Percentiles rank a stretch among this genome's conserved stretches.
phyloP scores from a whole-genome alignment of 2,329 filamentous ascomycete species.

The Fusarium temperatum region DNA sequence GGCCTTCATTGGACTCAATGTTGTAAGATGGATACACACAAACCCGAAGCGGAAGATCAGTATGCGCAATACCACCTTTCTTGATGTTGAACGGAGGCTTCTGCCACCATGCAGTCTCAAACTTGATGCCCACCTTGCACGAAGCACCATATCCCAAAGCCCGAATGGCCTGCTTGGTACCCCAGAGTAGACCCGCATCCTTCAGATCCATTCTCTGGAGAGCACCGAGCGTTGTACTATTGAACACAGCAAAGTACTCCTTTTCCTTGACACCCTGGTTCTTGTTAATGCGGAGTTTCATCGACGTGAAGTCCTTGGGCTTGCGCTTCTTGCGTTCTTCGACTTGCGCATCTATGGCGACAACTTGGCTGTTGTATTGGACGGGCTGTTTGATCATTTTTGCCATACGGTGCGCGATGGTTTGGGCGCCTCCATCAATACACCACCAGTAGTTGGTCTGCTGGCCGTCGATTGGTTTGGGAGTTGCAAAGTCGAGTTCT shows the following conservation, averaged over 20 bases:
- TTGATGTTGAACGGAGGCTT: slow-evolving; percentile 4
- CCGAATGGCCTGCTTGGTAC: slow-evolving; percentile 44
- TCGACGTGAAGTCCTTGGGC: background rate
- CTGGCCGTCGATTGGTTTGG: background rate
- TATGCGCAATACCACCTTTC: slow-evolving; percentile 11
- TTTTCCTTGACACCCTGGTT: background rate
- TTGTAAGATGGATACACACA: slow-evolving; percentile 48
- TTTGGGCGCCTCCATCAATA: slow-evolving; percentile 26
- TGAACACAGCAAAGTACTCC: slow-evolving; percentile 35
- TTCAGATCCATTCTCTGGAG: slow-evolving; percentile 33
- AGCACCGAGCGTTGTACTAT: slow-evolving; percentile 25
- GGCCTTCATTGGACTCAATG: slow-evolving; percentile 1
- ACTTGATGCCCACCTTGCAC: slow-evolving; percentile 47
- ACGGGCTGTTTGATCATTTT: background rate
- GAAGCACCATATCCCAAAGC: slow-evolving; percentile 44
- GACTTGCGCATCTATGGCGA: slow-evolving; percentile 21
- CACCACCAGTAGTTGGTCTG: slow-evolving; percentile 29
- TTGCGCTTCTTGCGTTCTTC: background rate
- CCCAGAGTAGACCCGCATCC: slow-evolving; percentile 41
- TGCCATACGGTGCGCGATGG: slow-evolving; percentile 21
- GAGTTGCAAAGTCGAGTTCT: slow-evolving; percentile 28
- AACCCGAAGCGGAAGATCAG: slow-evolving; percentile 45
- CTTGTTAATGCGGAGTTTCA: slow-evolving; percentile 11
- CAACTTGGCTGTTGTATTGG: slow-evolving; percentile 18
- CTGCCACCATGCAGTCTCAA: slow-evolving; percentile 45